Base-by-base conservation (phyloP, 495 filamentous ascomycete species). In the Aspergillus incahuasiensis region DNA sequence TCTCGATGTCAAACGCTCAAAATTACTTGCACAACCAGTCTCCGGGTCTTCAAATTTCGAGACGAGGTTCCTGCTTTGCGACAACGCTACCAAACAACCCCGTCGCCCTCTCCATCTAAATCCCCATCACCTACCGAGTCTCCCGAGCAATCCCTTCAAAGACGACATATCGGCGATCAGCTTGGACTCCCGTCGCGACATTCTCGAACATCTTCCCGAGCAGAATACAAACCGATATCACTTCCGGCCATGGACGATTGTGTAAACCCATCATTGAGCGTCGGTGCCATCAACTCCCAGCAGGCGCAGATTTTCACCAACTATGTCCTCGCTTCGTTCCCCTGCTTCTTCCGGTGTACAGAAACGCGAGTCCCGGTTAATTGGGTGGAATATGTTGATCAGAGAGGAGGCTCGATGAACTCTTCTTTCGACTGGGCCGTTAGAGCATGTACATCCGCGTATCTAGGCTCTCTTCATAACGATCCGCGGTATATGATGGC, bases 281-380 rank as follows among this genome's bases (percentile, higher is more conserved):
- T 59, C 52, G 63, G 55, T 15, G 57, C 64, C 22, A 57, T 65
- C 40, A 56, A 57, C 24, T 45, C 54, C 24, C 66, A 65, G 39
- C 68, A 67, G 43, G 63, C 59, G 9, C 56, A 64, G 42, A 39
- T 68, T 3, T 69, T 66, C 39, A 66, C 61, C 55, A 65, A 66
- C 46, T 69, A 57, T 52, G 55, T 67, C 39, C 59, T 65, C 39
- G 55, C 53, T 21, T 55, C 58, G 40, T 67, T 62, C 44, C 68
- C 59, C 12, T 67, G 64, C 55, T 65, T 59, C 49, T 71, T 64
- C 54, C 63, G 65, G 19, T 59, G 58, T 35, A 67, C 63, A 13
- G 63, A 67, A 35, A 61, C 56, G 1, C 52, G 59, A 20, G 66
- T 68, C 2, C 63, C 64, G 3, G 55, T 66, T 42, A 68, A 67